Base-by-base conservation (phyloP, 441 rosid genomes). In the Populus trichocarpa region DNA sequence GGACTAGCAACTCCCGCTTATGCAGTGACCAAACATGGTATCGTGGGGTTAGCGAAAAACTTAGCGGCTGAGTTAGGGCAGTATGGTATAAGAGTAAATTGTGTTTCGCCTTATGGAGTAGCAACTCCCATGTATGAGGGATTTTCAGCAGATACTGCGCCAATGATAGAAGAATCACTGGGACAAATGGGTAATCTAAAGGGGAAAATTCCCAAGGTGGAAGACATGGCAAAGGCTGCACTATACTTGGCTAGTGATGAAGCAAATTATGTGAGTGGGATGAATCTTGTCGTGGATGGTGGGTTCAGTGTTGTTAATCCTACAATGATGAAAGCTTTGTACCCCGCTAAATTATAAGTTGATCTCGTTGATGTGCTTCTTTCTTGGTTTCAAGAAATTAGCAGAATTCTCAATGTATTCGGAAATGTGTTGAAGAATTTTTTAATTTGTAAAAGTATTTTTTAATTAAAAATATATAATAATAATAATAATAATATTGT, bases 231-330 rank as follows among this genome's bases (percentile, higher is more conserved):
- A 0, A 42, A 74, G 11, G 88, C 88, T 13, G 85, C 85, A 5
- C 73, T 83, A 5, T 83, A 42, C 33, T 69, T 85, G 77, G 87
- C 89, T 25, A 84, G 87, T 59, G 88, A 85, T 66, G 89, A 84
- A 11, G 86, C 81, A n/a, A 79, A 73, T 61, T 86, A 86, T 68
- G 77, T 86, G 14, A 86, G 86, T 59, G 89, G 89, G 3, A 57
- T 73, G 11, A 88, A 88, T 61, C 80, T 84, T 25, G 78, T 86
- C 18, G 80, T 86, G 9, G 89, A 86, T 74, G 89, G 91, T 1
- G 88, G 87, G 6, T 88, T 74, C 50, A 86, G 85, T 70, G 18
- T 69, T 53, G 79, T 81, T 20, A 87, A 87, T 79, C 85, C 84
- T 6, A 69, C 84, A 8, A 7, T 84, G 2, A 3, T 57, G 63